Evolutionary conservation across 495 filamentous ascomycete genomes (phyloP).

Genomic region (Penicillium roqueforti): DNA sequence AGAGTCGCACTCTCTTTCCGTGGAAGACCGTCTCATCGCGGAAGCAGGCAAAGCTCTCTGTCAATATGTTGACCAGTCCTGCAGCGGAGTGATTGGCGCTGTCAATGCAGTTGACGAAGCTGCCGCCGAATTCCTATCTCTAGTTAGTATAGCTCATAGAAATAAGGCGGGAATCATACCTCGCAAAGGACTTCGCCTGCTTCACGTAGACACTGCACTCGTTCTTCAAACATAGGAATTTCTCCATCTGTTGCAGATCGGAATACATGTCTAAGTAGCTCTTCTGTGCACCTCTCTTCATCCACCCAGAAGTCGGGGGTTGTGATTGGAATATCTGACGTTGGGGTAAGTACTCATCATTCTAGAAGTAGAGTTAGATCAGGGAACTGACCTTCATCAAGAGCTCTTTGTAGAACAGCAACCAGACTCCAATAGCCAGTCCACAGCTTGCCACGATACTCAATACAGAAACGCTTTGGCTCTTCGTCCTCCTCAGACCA

Average conservation of each 20-base stretch:
- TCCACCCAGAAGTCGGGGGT: slow-evolving; percentile 82
- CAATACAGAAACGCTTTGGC: slow-evolving; percentile 68
- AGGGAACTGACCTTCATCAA: slow-evolving; percentile 71
- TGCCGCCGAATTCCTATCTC: slow-evolving; percentile 70
- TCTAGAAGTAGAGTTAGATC: slow-evolving; percentile 8
- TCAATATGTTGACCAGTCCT: slow-evolving; percentile 75
- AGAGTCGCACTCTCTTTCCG: slow-evolving; percentile 68
- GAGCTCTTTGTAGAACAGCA: slow-evolving; percentile 75
- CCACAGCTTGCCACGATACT: slow-evolving; percentile 75
- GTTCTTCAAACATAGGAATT: slow-evolving; percentile 78
- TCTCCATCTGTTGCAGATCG: slow-evolving; percentile 80
- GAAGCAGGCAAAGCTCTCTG: slow-evolving; percentile 79
- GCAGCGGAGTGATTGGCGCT: slow-evolving; percentile 77
- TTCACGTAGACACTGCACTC: slow-evolving; percentile 76
- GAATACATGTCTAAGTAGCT: slow-evolving; percentile 72
- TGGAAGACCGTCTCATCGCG: slow-evolving; percentile 73
- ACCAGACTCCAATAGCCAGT: slow-evolving; percentile 96
- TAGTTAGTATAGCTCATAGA: not conserved
- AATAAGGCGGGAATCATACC: slow-evolving; percentile 46
- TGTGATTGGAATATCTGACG: slow-evolving; percentile 78
- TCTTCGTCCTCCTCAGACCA: slow-evolving; percentile 68
- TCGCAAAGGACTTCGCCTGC: slow-evolving; percentile 79
- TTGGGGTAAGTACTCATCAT: slow-evolving; percentile 4
- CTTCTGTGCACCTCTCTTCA: slow-evolving; percentile 70
- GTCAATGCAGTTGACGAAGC: slow-evolving; percentile 67